Base-by-base conservation (phyloP, 495 filamentous ascomycete species). In the Penicillium flavigenum region DNA sequence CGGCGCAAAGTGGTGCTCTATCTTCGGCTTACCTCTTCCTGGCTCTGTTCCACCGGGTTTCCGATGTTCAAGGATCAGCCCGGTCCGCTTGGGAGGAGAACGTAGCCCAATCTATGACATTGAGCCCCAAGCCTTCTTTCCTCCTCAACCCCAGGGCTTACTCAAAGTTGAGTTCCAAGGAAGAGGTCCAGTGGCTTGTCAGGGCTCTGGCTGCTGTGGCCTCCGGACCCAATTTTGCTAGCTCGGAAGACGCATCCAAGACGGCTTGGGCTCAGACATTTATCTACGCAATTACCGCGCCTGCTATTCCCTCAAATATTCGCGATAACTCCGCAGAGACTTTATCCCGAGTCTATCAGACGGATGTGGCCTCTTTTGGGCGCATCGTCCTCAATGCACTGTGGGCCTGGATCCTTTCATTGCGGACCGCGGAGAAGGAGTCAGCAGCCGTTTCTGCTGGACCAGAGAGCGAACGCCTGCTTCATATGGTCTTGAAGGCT, bases 121-220 rank as follows among this genome's bases (percentile, higher is more conserved):
- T 83, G 16, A 81, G 83, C 11, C 83, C 89, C 0, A 96, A 93
- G 66, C 84, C 88, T 10, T 93, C 91, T 0, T 93, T 93, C 68
- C 76, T 97, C 7, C 78, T 98, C 1, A 96, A 91, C 65, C 83
- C 85, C 20, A 88, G 86, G 49, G 82, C 93, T 8, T 97, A 92
- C 72, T 81, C 86, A 34, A 96, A 95, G 64, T 67, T 97, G 17
- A 71, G 77, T 5, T 73, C 73, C 7, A 82, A 88, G 42, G 86
- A 90, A 19, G 94, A 97, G 60, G 73, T 89, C 26, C 76, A 74
- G 47, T 98, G 95, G 91, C 75, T 85, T 36, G 73, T 86, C 34
- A 83, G 88, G 53, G 85, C 89, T 39, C 79, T 98, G 47, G 72
- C 80, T 9, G 82, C 85, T 27, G 75, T 87, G 31, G 76, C 86